Evolutionary conservation across 2,329 filamentous ascomycete species (phyloP).

Genomic region (Fusarium falciforme): DNA sequence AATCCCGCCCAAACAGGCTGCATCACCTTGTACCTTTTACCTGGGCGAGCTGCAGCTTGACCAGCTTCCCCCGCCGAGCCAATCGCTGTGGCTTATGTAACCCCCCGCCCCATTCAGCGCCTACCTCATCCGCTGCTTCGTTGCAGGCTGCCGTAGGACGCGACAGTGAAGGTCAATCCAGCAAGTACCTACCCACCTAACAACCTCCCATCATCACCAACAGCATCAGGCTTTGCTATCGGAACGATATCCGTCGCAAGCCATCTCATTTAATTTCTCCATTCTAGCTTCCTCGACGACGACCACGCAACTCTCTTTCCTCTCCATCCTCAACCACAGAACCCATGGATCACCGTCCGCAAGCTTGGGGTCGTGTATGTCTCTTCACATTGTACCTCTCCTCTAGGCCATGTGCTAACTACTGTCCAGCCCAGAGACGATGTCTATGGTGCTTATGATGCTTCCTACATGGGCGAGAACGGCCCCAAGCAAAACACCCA

Average conservation of each 20-base stretch:
- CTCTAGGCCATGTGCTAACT: constrained; percentile 10
- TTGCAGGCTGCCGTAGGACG: constrained; percentile 52
- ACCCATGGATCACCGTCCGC: constrained; percentile 77
- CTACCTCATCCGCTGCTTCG: constrained; percentile 17
- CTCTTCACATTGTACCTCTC: not conserved
- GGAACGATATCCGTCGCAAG: not conserved
- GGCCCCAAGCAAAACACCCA: constrained; percentile 88
- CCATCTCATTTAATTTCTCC: not conserved
- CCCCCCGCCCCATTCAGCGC: not conserved
- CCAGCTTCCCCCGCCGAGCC: constrained; percentile 34
- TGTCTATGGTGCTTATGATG: constrained; percentile 93
- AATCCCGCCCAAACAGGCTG: not conserved
- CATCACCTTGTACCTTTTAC: constrained; percentile 12
- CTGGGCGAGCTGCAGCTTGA: constrained; percentile 26
- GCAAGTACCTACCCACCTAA: constrained; percentile 13
- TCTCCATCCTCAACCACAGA: constrained; percentile 28
- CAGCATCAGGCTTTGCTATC: not conserved
- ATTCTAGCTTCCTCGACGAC: not conserved
- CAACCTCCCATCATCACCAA: constrained; percentile 21
- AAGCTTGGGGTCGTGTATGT: constrained; percentile 79
- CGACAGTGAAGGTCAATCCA: constrained; percentile 45
- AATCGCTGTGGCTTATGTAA: constrained; percentile 51
- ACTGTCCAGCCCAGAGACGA: constrained; percentile 89
- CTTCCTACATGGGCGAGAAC: constrained; percentile 79
- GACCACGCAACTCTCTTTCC: not conserved